Conservation (phyloP, 805 yeast species). For the Hanseniaspora meyeri region DNA sequence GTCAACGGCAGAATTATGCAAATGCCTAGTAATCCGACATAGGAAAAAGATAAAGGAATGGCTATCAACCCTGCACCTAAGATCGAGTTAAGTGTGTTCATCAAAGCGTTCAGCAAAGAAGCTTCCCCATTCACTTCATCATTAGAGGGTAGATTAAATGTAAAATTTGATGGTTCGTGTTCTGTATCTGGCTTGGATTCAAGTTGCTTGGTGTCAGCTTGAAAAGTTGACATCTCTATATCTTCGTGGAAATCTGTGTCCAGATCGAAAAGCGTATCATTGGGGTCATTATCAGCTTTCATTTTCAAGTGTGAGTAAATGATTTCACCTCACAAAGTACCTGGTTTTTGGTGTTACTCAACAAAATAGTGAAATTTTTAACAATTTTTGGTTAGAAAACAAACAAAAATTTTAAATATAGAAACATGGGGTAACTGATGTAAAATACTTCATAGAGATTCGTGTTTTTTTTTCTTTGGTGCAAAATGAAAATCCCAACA, state of each 20-base stretch:
- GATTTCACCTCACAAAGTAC: no score
- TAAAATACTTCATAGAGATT: no score
- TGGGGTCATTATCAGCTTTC: background rate
- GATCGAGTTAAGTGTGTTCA: slow-evolving; percentile 94
- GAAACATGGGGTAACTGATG: no score
- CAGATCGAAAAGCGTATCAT: background rate
- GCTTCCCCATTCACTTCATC: slow-evolving; percentile 33
- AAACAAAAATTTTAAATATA: no score
- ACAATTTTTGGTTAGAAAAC: no score
- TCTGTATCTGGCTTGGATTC: background rate
- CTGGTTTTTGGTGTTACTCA: no score
- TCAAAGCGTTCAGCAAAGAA: slow-evolving; percentile 72
- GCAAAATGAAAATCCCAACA: no score
- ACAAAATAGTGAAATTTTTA: no score
- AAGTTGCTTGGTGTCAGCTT: background rate
- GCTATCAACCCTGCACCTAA: slow-evolving; percentile 94
- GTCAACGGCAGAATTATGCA: slow-evolving; percentile 45
- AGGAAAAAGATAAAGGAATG: slow-evolving; percentile 75
- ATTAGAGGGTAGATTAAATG: background rate
- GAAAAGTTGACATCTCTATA: background rate
- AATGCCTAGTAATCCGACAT: slow-evolving; percentile 71
- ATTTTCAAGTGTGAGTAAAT: no score
- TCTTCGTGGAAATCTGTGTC: slow-evolving; percentile 8
- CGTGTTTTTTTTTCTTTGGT: no score
- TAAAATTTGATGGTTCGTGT: background rate